Conservation (phyloP, 2,329 filamentous ascomycete species). For the Aspergillus pseudonomiae region DNA sequence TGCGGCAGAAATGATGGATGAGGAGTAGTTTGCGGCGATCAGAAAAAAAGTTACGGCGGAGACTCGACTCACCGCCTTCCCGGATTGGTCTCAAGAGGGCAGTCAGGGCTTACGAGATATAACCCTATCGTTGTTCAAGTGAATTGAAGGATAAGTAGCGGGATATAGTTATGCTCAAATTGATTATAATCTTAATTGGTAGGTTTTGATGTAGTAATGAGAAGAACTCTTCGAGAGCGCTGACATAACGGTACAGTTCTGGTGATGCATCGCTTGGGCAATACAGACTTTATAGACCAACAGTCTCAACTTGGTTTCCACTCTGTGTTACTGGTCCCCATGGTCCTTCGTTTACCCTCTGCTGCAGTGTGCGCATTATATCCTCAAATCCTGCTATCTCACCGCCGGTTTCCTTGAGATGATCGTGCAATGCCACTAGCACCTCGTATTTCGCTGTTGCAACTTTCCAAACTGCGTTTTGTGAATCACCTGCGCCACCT, state of each 20-base stretch:
- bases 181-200: neutral
- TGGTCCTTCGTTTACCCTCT: constrained; percentile 47
- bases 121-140: constrained; percentile 10
- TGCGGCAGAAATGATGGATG: neutral
- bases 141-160: neutral
- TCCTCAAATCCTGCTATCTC: constrained; percentile 41
- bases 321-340: constrained; percentile 39
- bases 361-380: constrained; percentile 43
- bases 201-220: neutral
- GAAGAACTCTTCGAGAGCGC: neutral
- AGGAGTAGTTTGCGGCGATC: constrained; percentile 2
- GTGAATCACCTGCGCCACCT: constrained; percentile 57
- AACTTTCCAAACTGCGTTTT: constrained; percentile 61
- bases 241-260: neutral
- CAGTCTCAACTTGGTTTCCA: constrained; percentile 39
- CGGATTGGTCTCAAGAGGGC: constrained; percentile 3
- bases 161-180: neutral
- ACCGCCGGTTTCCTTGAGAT: constrained; percentile 43
- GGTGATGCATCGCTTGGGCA: neutral
- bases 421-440: constrained; percentile 52
- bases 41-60: constrained; percentile 29
- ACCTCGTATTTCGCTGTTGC: constrained; percentile 62
- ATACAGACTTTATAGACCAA: constrained; percentile 32
- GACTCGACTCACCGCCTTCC: constrained; percentile 28
- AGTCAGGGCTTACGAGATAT: constrained; percentile 16